Base-by-base conservation (phyloP, 805 yeast species). In the Ogataea nitratoaversa region DNA sequence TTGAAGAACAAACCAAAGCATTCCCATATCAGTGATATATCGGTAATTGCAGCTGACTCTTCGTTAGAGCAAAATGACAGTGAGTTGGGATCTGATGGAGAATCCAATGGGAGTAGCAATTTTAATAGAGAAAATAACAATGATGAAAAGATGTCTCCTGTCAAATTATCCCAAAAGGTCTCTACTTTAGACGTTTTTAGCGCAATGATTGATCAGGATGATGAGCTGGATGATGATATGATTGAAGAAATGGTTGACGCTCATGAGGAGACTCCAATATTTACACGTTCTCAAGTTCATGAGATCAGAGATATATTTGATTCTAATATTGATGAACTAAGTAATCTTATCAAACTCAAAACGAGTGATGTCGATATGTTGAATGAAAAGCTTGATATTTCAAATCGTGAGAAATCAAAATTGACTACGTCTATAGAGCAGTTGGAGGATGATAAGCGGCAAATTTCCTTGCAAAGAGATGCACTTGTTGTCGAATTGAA, bases 71-170 rank as follows among this genome's bases (percentile, higher is more conserved):
- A 44, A 12, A 45, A 30, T 17, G 19, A 30, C 5, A 34, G 24
- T n/a, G 44, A 35, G 4, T 5, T 9, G 8, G 29, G 13, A 9
- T 9, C 29, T 14, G 31, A 34, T 4, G 35, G 27, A 12, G 47
- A 41, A 28, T 41, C 25, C 2, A 37, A 38, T 14, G 41, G 27
- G 18, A 32, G 34, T 36, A 52, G 40, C 19, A 46, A 32, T 22
- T 13, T 31, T 23, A 38, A 38, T 11, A 12, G 29, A 22, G 11
- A 14, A 16, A 5, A 22, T 33, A 19, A 20, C 27, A 41, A 38
- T 29, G 49, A 41, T 34, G 54, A 53, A 35, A 49, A 43, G 27
- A 46, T 53, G 56, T 53, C 58, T 17, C 57, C 60, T 16, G 47
- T 53, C n/a, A 50, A 53, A 34, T 36, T 53, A 6, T 46, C 49